Conservation (phyloP, 2,329 filamentous ascomycete genomes). For the Fusarium anguioides region DNA sequence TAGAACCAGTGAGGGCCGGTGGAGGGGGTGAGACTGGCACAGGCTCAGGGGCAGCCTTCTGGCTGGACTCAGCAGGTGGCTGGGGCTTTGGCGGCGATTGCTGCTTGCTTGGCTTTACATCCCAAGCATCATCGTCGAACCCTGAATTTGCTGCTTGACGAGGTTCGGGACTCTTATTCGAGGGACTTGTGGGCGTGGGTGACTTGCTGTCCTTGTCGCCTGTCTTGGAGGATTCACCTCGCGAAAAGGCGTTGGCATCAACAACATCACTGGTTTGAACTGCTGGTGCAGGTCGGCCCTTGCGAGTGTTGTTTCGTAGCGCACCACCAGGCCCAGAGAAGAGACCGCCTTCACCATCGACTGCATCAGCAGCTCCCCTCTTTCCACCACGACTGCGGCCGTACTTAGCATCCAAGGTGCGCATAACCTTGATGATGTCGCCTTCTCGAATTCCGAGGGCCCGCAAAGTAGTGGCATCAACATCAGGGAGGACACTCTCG, state of each 20-base stretch:
- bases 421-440: conserved; percentile 96
- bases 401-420: conserved; percentile 84
- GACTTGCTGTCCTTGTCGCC: conserved; percentile 39
- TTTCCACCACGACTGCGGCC: conserved; percentile 65
- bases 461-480: conserved; percentile 83
- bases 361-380: conserved; percentile 54
- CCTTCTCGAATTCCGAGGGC: conserved; percentile 95
- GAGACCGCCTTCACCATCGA: conserved; percentile 75
- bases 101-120: conserved; percentile 84
- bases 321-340: conserved; percentile 95
- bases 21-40: conserved; percentile 44
- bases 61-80: conserved; percentile 20
- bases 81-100: conserved; percentile 42
- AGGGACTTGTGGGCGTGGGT: conserved; percentile 36
- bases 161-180: conserved; percentile 48
- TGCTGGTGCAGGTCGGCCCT: conserved; percentile 88
- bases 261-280: conserved; percentile 87
- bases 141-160: conserved; percentile 58
- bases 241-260: conserved; percentile 86
- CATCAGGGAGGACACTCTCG: conserved; percentile 89
- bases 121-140: conserved; percentile 98
- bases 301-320: conserved; percentile 92
- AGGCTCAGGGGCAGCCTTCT: conserved; percentile 42
- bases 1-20: conserved; percentile 73
- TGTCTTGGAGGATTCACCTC: conserved; percentile 55